Base-by-base conservation (phyloP, 2,329 filamentous ascomycete genomes). In the Trichoderma hamatum region DNA sequence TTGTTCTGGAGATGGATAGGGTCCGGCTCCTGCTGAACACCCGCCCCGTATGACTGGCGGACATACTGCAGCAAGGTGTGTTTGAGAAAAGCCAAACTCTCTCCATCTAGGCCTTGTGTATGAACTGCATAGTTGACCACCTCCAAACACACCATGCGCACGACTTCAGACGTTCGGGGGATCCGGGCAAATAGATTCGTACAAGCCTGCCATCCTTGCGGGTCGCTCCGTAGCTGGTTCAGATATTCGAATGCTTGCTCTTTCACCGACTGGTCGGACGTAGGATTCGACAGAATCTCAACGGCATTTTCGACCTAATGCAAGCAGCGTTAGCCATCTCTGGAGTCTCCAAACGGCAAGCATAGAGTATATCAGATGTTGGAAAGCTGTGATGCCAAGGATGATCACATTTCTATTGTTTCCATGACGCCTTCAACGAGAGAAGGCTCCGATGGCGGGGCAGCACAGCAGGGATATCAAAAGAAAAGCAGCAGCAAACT, bases 111-210 rank as follows among this genome's bases (percentile, higher is more conserved):
- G 51, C 90, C 84, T 74, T 93, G 92, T 55, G 89, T 89, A 76
- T 96, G 92, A 58, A 97, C 89, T 59, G 94, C 93, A 82, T 92
- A 93, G 82, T 97, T 98, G 80, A 99, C 89, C 61, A 97, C 89
- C 78, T 99, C 96, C 72, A 99, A 88, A 72, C 92, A 93, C 71
- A 96, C 92, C 78, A 97, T 88, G 64, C 96, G 92, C 62, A 96
- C 91, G 66, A 97, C 89, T 74, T 97, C 94, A 72, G 91, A 90
- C 63, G 90, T 84, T 71, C 88, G 89, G 60, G 93, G 93, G 16
- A 86, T 86, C 78, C 92, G 89, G 67, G 90, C 92, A 82, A 98
- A 98, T 74, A 99, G 90, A 43, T 88, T 83, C 66, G 96, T 89
- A 82, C 94, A 97, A 75, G 93, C 89, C 80, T 97, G 94, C 93